These are phyloP conservation scores for Trametopsis cervina DNA, from an alignment of 768 basidiomycete genomes.

Conservation along the genomic window DNA sequence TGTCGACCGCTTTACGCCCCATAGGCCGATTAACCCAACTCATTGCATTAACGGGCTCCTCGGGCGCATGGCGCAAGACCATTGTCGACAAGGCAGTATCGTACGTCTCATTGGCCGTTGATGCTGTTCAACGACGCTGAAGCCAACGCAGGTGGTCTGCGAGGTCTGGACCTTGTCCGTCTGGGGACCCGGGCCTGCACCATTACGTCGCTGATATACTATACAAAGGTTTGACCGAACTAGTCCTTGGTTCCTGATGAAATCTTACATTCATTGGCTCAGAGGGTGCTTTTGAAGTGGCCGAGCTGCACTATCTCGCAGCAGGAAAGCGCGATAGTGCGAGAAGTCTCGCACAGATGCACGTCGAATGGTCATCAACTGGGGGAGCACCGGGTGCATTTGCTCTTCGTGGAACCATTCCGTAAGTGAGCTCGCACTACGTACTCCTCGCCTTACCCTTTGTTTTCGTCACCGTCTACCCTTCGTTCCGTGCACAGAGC, in stretches of 20 bases:
- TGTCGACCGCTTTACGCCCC: neutral
- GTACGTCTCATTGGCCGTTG: slow-evolving; percentile 38
- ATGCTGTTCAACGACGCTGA: neutral
- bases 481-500: no score
- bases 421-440: slow-evolving; percentile 46
- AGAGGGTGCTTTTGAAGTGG: slow-evolving; percentile 73
- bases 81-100: slow-evolving; percentile 77
- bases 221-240: slow-evolving; percentile 56
- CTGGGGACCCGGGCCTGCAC: slow-evolving; percentile 84
- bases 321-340: slow-evolving; percentile 89
- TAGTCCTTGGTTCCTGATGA: neutral
- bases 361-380: slow-evolving; percentile 69
- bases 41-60: slow-evolving; percentile 75
- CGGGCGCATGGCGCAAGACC: slow-evolving; percentile 86
- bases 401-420: slow-evolving; percentile 79
- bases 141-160: slow-evolving; percentile 60
- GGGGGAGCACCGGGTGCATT: slow-evolving; percentile 59
- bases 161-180: slow-evolving; percentile 69
- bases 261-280: slow-evolving; percentile 2
- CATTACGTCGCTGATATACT: slow-evolving; percentile 87
- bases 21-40: slow-evolving; percentile 85
- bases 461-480: no score
- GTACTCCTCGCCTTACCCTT: neutral
- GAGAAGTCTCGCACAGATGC: slow-evolving; percentile 77
- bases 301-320: slow-evolving; percentile 79